A percentile compares a stretch with the other conserved stretches of the same genome.
Evolutionary conservation across 805 yeast species (phyloP).

Genomic region (Saturnispora sekii): DNA sequence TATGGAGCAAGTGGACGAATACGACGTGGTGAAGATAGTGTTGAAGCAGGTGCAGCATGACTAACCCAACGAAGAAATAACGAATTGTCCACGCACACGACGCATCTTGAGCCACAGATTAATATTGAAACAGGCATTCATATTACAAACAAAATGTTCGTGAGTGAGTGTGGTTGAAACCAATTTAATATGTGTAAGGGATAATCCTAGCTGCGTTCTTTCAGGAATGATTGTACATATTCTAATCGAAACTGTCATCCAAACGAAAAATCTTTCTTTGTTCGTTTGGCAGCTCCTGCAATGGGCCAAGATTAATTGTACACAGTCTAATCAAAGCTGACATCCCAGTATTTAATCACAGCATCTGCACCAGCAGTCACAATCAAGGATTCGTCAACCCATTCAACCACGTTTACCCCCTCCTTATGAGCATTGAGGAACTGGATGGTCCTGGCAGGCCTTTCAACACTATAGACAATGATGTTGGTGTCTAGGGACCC

Average conservation of each 20-base stretch:
- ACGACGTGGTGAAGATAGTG: constrained; percentile 43
- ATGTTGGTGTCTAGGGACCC: constrained; percentile 81
- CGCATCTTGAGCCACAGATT: too few species aligned
- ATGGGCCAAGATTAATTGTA: too few species aligned
- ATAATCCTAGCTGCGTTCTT: too few species aligned
- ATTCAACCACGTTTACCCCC: constrained; percentile 68
- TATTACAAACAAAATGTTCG: too few species aligned
- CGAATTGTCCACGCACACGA: too few species aligned
- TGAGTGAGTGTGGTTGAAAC: too few species aligned
- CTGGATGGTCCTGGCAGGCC: constrained; percentile 71
- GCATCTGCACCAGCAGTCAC: constrained; percentile 78
- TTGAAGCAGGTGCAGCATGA: constrained; percentile 37
- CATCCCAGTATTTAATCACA: constrained; percentile 64
- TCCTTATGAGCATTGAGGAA: constrained; percentile 75
- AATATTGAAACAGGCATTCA: too few species aligned
- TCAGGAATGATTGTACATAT: too few species aligned
- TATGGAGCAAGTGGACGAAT: constrained; percentile 36
- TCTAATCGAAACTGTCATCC: too few species aligned
- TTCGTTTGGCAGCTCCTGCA: too few species aligned
- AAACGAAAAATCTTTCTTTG: too few species aligned
- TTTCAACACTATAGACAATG: constrained; percentile 67
- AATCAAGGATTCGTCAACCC: constrained; percentile 46
- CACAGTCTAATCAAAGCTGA: constrained; percentile 12
- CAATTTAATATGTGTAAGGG: too few species aligned
- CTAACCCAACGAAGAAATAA: not conserved